phyloP scores from a whole-genome alignment of 2,329 filamentous ascomycete genomes.

The Didymellaceae sp. region DNA sequence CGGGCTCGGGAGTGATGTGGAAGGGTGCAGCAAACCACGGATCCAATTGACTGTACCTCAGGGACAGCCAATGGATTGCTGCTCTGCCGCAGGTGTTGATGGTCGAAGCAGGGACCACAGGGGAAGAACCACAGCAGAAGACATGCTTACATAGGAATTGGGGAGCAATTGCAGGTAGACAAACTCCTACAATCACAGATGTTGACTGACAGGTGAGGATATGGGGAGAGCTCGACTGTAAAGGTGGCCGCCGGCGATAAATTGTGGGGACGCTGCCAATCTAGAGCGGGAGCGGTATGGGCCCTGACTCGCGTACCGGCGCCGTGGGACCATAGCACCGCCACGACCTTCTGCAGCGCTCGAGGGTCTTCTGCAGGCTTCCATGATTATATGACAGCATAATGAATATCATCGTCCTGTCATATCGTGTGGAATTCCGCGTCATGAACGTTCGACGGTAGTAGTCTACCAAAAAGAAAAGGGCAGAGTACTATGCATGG shows the following conservation, averaged over 20 bases:
- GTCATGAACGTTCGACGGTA: no score
- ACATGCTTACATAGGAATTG: neutral
- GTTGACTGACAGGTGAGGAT: slow-evolving; percentile 13
- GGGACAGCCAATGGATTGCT: slow-evolving; percentile 7
- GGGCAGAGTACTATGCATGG: no score
- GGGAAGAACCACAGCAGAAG: neutral
- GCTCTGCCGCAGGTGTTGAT: neutral
- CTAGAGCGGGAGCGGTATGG: slow-evolving; percentile 10
- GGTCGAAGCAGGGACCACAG: neutral
- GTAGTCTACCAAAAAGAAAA: no score
- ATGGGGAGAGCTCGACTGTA: slow-evolving; percentile 14
- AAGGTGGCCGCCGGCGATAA: slow-evolving; percentile 17
- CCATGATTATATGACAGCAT: neutral
- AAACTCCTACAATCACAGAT: slow-evolving; percentile 6
- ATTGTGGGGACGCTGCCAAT: slow-evolving; percentile 7
- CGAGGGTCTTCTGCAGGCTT: slow-evolving; percentile 1
- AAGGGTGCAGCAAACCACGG: slow-evolving; percentile 3
- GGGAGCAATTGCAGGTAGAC: slow-evolving; percentile 12
- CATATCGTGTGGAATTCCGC: no score
- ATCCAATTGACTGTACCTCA: neutral
- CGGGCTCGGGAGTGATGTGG: neutral
- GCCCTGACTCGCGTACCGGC: slow-evolving; percentile 12
- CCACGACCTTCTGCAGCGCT: slow-evolving; percentile 6
- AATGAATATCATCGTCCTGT: neutral
- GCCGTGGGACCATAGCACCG: slow-evolving; percentile 12